Conservation (phyloP, 2,329 filamentous ascomycete genomes). For the Epichloe aotearoae region DNA sequence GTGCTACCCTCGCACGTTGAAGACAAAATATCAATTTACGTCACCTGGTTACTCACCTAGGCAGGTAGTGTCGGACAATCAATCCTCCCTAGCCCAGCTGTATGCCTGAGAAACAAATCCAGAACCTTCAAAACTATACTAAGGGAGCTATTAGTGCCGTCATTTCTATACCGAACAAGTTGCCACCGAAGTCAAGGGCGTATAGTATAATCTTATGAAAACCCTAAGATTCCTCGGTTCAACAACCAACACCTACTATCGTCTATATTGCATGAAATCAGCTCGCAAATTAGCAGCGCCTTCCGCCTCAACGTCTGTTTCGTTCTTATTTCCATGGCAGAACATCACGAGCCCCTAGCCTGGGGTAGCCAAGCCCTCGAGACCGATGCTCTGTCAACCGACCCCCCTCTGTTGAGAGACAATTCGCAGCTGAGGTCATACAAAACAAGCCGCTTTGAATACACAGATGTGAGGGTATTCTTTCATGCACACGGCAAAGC, state of each 20-base stretch:
- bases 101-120: background rate
- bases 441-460: constrained; percentile 56
- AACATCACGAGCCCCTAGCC: background rate
- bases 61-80: background rate
- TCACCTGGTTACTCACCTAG: background rate
- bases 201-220: background rate
- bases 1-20: background rate
- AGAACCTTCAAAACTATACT: background rate
- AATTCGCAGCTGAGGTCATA: constrained; percentile 61
- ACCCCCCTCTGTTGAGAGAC: constrained; percentile 69
- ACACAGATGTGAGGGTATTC: constrained; percentile 69
- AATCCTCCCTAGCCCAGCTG: background rate
- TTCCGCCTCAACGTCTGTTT: background rate
- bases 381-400: constrained; percentile 38
- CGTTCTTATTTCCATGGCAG: background rate
- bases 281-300: background rate
- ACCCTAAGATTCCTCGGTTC: background rate
- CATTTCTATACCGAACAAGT: background rate
- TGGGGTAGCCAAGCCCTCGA: constrained; percentile 1
- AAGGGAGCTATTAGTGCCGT: no score
- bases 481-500: constrained; percentile 70
- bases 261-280: background rate
- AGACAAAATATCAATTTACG: background rate
- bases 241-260: background rate
- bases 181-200: background rate